phyloP scores from a whole-genome alignment of 2,329 filamentous ascomycete genomes.

The Fusarium annulatum region DNA sequence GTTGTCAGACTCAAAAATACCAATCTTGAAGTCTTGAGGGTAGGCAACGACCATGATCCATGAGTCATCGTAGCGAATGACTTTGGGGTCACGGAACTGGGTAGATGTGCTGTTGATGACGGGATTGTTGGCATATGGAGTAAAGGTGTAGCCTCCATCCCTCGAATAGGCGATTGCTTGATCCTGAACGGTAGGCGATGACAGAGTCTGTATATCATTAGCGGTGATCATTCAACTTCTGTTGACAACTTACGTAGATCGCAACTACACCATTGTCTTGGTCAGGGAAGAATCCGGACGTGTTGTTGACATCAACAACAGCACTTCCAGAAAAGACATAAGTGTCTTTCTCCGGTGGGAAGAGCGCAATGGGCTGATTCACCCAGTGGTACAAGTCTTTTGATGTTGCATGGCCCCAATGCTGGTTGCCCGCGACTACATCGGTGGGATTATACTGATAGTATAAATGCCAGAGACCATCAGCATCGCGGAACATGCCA shows the following conservation, averaged over 20 bases:
- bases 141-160: conserved; percentile 72
- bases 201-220: conserved; percentile 32
- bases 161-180: conserved; percentile 71
- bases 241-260: conserved; percentile 45
- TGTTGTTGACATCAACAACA: conserved; percentile 72
- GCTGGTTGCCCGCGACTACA: conserved; percentile 66
- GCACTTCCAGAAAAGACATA: conserved; percentile 66
- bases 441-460: conserved; percentile 66
- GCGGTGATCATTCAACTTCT: accelerated
- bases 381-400: conserved; percentile 71
- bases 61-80: conserved; percentile 65
- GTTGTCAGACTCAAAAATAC: conserved; percentile 70
- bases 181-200: conserved; percentile 52
- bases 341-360: conserved; percentile 56
- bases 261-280: conserved; percentile 72
- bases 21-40: conserved; percentile 62
- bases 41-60: conserved; percentile 71
- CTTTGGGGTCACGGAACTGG: conserved; percentile 74
- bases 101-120: conserved; percentile 65
- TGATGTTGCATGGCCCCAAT: conserved; percentile 75
- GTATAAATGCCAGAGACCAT: conserved; percentile 71
- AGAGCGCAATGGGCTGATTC: conserved; percentile 72
- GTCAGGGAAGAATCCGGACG: conserved; percentile 71
- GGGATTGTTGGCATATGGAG: conserved; percentile 68
- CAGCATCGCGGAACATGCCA: conserved; percentile 68